These are phyloP conservation scores for Metschnikowia koreensis DNA, from an alignment of 805 yeast species.

Conservation along the genomic window DNA sequence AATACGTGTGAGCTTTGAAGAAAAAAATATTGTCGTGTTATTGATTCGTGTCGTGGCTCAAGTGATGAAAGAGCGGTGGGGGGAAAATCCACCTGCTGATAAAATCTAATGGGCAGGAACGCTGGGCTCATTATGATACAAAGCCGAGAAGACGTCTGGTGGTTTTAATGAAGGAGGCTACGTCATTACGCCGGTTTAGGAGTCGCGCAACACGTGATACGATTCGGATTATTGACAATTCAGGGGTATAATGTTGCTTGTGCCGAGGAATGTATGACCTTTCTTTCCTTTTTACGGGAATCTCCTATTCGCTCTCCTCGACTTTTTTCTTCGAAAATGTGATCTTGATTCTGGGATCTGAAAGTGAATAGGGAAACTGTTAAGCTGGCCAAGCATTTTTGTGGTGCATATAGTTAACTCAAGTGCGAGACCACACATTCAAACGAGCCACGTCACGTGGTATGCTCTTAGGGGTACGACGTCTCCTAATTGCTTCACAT, in stretches of 20 bases:
- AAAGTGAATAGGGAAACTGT: neutral
- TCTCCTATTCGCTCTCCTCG: neutral
- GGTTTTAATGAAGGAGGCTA: neutral
- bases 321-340: neutral
- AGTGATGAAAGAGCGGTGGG: neutral
- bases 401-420: neutral
- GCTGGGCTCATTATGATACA: conserved; percentile 1
- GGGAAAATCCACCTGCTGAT: neutral
- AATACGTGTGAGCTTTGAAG: neutral
- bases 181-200: neutral
- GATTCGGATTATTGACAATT: neutral
- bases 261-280: too few relatives aligned
- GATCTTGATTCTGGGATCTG: neutral
- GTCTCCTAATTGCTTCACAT: neutral
- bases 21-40: neutral
- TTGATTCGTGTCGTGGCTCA: neutral
- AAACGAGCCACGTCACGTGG: conserved; percentile 1
- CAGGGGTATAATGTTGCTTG: neutral
- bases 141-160: neutral
- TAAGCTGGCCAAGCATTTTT: neutral
- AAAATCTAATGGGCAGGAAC: neutral
- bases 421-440: neutral
- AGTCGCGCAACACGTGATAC: conserved; percentile 3
- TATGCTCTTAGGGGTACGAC: neutral
- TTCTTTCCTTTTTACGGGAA: neutral